Evolutionary conservation across 768 basidiomycete species (phyloP), one percentile per base, ranked within the genome.

Genomic region (Hemileccinum impolitum): DNA sequence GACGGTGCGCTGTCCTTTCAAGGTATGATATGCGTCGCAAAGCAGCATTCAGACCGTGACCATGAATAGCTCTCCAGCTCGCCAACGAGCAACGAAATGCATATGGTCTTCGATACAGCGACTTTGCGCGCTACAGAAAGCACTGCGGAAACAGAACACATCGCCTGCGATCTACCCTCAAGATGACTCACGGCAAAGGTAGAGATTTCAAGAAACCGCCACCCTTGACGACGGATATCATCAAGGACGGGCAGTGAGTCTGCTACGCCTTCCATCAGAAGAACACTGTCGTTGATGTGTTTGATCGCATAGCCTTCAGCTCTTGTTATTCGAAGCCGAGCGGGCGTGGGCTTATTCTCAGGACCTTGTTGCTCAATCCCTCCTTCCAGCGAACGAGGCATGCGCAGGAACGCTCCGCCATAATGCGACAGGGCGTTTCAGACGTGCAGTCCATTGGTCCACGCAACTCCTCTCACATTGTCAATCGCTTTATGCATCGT

Each of bases 111-210:
- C 84, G 94, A 53, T 94, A 91, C 64, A 90, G 86, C 61, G 94
- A 98, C 64, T 87, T 84, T 66, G 72, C 76, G 45, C 83, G 94
- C 44, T 97, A 97, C 71, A 91, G 94, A 58, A 92, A 92, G 58
- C 94, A 98, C 61, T 95, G 93, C 64, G 83, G 87, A 6, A 92
- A 93, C 65, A 83, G 90, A 60, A 87, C 94, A 0, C 92, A 94
- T 69, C 84, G 90, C 42, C 74, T 96, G 35, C 82, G 94, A 54
- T 90, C 89, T 25, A 76, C 82, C 1, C 78, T 94, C 42, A 92
- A 89, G 63, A 79, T 84, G 73, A 90, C 88, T 15, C 90, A 94
- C 58, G 91, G 92, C 26, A 90, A 88, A 63, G 90, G 90, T 19
- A 85, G 84, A 57, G 90, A 92, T 40, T 97, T 91, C 76, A 95